A percentile compares a stretch with the other conserved stretches of the same genome.
Evolutionary conservation across 148 eudicot species (phyloP).

Genomic region (Vaccinium darrowii): DNA sequence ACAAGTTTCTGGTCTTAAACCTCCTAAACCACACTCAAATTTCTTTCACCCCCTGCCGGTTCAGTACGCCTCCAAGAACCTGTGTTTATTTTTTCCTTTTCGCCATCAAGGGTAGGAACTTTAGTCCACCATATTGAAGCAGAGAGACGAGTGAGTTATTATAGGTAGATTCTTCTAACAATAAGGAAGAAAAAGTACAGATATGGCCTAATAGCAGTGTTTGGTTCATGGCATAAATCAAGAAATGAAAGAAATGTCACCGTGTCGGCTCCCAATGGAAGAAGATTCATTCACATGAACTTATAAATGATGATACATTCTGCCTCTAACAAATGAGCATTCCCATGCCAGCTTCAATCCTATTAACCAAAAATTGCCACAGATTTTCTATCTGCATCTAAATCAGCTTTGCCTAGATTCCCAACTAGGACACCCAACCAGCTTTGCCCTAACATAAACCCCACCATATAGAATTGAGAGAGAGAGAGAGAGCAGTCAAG

Average conservation of each 20-base stretch:
- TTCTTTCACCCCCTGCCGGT: too few species aligned
- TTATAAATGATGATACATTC: background rate
- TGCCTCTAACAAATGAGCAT: background rate
- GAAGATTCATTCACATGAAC: background rate
- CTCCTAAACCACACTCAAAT: too few species aligned
- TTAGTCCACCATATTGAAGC: background rate
- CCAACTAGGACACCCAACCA: background rate
- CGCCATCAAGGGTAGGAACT: background rate
- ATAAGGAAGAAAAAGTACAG: background rate
- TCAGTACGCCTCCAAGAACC: too few species aligned
- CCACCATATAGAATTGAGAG: background rate
- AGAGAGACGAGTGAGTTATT: background rate
- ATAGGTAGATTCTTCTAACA: background rate
- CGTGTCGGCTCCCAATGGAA: background rate
- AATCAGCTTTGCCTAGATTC: background rate
- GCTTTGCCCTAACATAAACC: background rate
- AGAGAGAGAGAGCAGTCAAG: background rate
- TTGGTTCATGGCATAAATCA: background rate
- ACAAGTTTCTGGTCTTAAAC: too few species aligned
- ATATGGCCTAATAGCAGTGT: background rate
- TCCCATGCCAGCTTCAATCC: background rate
- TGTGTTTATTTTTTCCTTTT: background rate
- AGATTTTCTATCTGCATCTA: background rate
- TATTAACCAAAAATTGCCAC: background rate
- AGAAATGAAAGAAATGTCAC: background rate